Evolutionary conservation across 148 eudicot species (phyloP).

Genomic region (Limonium bicolor): DNA sequence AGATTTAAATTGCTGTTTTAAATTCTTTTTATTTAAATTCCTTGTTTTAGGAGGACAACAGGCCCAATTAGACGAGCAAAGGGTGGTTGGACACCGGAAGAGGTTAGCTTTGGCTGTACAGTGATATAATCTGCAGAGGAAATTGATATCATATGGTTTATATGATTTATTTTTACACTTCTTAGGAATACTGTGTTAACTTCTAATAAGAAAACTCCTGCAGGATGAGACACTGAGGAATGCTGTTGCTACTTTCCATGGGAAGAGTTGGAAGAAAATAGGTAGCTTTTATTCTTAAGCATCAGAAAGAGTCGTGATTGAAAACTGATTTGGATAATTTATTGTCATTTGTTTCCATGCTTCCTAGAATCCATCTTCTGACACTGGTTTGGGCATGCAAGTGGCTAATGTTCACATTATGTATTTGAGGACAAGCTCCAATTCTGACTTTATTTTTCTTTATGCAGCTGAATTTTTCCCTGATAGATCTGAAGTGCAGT

Average conservation of each 20-base stretch:
- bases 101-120: too few species aligned
- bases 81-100: conserved; percentile 97
- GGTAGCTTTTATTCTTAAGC: conserved; percentile 17
- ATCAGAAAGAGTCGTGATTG: neutral
- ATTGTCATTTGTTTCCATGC: neutral
- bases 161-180: too few species aligned
- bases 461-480: conserved; percentile 88
- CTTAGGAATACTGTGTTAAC: too few species aligned
- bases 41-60: conserved; percentile 63
- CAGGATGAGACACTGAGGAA: conserved; percentile 74
- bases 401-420: neutral
- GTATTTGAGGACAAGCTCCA: neutral
- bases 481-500: conserved; percentile 93
- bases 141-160: too few species aligned
- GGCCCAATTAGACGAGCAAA: conserved; percentile 96
- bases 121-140: too few species aligned
- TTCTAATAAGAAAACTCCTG: too few species aligned
- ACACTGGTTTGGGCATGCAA: neutral
- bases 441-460: neutral
- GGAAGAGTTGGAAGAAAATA: conserved; percentile 93
- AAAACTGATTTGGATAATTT: neutral
- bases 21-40: too few species aligned
- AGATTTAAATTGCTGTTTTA: too few species aligned
- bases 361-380: neutral
- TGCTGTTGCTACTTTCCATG: conserved; percentile 55